These are phyloP conservation scores for Cryphonectria parasitica DNA, from an alignment of 2,329 filamentous ascomycete genomes.

Conservation along the genomic window DNA sequence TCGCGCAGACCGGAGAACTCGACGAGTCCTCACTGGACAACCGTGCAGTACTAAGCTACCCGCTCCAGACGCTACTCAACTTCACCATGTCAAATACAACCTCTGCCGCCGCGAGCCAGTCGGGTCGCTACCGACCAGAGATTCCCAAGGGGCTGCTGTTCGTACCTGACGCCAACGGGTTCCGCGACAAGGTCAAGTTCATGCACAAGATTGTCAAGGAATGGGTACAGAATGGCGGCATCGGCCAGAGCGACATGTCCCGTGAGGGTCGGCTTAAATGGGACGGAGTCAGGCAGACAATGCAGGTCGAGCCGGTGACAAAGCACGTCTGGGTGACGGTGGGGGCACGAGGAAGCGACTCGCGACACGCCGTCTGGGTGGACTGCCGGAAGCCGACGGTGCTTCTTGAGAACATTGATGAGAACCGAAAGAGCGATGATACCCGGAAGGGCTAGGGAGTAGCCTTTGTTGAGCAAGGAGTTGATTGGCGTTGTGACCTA, in stretches of 20 bases:
- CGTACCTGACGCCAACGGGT: constrained; percentile 72
- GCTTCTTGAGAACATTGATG: constrained; percentile 58
- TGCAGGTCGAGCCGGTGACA: constrained; percentile 53
- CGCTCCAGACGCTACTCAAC: constrained; percentile 74
- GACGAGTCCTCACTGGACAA: constrained; percentile 71
- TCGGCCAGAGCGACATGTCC: constrained; percentile 68
- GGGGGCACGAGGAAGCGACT: constrained; percentile 64
- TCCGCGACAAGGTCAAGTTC: constrained; percentile 75
- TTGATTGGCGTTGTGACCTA: background rate
- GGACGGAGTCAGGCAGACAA: constrained; percentile 61
- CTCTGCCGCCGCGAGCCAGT: constrained; percentile 41
- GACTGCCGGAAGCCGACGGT: constrained; percentile 58
- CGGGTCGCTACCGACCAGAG: constrained; percentile 58
- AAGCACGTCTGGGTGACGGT: constrained; percentile 73
- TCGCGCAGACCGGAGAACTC: constrained; percentile 68
- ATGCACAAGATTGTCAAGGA: constrained; percentile 69
- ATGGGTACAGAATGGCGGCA: constrained; percentile 71
- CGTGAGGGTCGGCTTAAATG: constrained; percentile 59
- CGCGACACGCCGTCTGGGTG: constrained; percentile 57
- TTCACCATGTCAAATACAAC: constrained; percentile 43
- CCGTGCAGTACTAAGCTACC: constrained; percentile 72
- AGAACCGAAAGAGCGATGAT: constrained; percentile 48
- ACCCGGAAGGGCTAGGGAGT: constrained; percentile 36
- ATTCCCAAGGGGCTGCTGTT: constrained; percentile 64
- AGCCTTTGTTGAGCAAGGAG: background rate